These are phyloP conservation scores for Blastobotrys buckinghamii DNA, from an alignment of 1,139 yeast genomes.

Conservation along the genomic window DNA sequence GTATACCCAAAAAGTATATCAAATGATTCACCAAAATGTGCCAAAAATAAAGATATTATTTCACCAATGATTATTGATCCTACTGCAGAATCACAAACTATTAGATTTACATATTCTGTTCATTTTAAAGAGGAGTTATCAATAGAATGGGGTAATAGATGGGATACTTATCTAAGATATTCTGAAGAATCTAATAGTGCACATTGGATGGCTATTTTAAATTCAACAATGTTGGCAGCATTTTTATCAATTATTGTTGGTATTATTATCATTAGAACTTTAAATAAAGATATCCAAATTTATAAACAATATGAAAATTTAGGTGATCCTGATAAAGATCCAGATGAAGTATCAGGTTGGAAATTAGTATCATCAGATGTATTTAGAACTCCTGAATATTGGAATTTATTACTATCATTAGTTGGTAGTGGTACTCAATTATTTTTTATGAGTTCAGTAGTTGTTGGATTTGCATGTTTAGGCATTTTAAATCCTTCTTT, in stretches of 20 bases:
- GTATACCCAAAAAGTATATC: slow-evolving; percentile 80
- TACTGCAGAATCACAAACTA: slow-evolving; percentile 31
- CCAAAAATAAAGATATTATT: slow-evolving; percentile 22
- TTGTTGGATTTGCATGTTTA: slow-evolving; percentile 51
- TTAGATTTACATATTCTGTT: slow-evolving; percentile 81
- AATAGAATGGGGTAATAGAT: slow-evolving; percentile 62
- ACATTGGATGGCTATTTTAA: slow-evolving; percentile 68
- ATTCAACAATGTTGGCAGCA: slow-evolving; percentile 56
- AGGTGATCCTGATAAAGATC: slow-evolving; percentile 25
- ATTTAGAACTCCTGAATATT: slow-evolving; percentile 44
- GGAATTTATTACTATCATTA: slow-evolving; percentile 48
- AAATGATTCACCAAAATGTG: slow-evolving; percentile 34
- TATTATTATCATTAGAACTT: slow-evolving; percentile 50
- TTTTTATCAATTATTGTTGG: slow-evolving; percentile 58
- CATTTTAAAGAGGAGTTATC: slow-evolving; percentile 81
- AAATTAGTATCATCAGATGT: slow-evolving; percentile 50
- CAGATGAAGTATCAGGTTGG: slow-evolving; percentile 43
- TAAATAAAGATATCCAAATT: slow-evolving; percentile 40
- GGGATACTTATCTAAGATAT: slow-evolving; percentile 65
- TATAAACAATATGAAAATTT: slow-evolving; percentile 26
- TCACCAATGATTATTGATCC: slow-evolving; percentile 26
- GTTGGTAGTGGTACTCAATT: slow-evolving; percentile 73
- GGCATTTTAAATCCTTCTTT: slow-evolving; percentile 54
- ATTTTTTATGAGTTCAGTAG: slow-evolving; percentile 56
- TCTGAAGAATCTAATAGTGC: slow-evolving; percentile 47